These are phyloP conservation scores for Chaetomium tenue DNA, from an alignment of 495 filamentous ascomycete species.

Conservation along the genomic window DNA sequence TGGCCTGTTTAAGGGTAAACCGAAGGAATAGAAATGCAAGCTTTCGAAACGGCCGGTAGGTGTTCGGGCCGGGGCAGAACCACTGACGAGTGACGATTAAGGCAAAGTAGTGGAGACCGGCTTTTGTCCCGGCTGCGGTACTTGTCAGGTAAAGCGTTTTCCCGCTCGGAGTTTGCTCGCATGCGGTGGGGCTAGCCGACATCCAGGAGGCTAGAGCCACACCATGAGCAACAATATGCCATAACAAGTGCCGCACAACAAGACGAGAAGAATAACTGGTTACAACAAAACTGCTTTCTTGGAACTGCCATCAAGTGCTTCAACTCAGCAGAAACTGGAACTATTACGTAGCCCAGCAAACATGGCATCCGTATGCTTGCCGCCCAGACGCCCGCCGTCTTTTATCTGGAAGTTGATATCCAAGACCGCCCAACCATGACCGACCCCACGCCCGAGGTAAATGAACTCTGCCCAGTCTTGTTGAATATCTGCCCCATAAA, in stretches of 20 bases:
- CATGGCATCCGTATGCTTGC: neutral
- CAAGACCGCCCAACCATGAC: constrained; percentile 13
- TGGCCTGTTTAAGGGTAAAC: neutral
- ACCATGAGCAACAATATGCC: too few relatives aligned
- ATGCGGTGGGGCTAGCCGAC: neutral
- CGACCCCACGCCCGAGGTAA: too few relatives aligned
- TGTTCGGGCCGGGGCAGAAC: neutral
- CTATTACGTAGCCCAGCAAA: too few relatives aligned
- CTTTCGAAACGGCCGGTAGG: neutral
- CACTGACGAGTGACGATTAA: neutral
- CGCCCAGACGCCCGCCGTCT: neutral
- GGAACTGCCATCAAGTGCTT: too few relatives aligned
- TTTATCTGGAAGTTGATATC: constrained; percentile 25
- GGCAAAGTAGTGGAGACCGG: constrained; percentile 25
- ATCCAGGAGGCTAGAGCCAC: too few relatives aligned
- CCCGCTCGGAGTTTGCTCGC: constrained; percentile 7
- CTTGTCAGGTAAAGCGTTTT: constrained; percentile 31
- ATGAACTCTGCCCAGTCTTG: neutral
- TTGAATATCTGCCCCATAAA: neutral
- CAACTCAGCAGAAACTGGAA: too few relatives aligned
- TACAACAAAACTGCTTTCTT: too few relatives aligned
- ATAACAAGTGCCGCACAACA: too few relatives aligned
- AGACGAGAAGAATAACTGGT: too few relatives aligned
- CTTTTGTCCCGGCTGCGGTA: constrained; percentile 30
- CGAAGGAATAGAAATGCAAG: neutral